Percentiles rank a stretch among this genome's conserved stretches.
Conservation (phyloP, 2,329 filamentous ascomycete genomes). For the Ciborinia camelliae region DNA sequence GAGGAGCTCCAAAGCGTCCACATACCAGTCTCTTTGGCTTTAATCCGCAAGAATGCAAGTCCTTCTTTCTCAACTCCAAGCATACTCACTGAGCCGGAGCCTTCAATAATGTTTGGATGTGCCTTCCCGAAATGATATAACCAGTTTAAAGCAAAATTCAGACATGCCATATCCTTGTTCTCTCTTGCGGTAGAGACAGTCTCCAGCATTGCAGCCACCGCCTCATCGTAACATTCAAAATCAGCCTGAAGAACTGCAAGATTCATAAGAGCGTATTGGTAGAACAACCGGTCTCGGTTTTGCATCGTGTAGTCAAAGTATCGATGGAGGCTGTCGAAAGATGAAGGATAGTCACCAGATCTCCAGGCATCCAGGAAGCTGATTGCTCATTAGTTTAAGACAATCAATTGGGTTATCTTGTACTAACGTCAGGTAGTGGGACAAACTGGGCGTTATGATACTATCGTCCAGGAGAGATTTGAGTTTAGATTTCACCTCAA, state of each 20-base stretch:
- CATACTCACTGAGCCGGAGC: constrained; percentile 68
- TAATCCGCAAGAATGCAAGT: constrained; percentile 76
- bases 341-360: constrained; percentile 82
- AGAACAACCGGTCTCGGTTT: constrained; percentile 75
- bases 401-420: not conserved
- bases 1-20: constrained; percentile 82
- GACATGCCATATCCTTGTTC: constrained; percentile 84
- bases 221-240: constrained; percentile 87
- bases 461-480: constrained; percentile 64
- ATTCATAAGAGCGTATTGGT: constrained; percentile 93
- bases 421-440: constrained; percentile 67
- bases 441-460: constrained; percentile 65
- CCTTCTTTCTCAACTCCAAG: constrained; percentile 77
- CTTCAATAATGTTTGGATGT: constrained; percentile 70
- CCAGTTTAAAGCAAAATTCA: constrained; percentile 96
- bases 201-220: constrained; percentile 90
- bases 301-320: constrained; percentile 98
- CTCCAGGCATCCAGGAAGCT: constrained; percentile 91
- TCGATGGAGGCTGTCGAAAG: constrained; percentile 86
- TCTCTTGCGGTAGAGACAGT: constrained; percentile 92
- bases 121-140: constrained; percentile 89
- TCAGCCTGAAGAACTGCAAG: constrained; percentile 91
- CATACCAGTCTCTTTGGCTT: constrained; percentile 82
- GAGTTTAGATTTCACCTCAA: constrained; percentile 69
- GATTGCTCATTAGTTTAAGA: constrained; percentile 24